Conservation (phyloP, 257 asterid genomes). For the Fraxinus cuspidata region DNA sequence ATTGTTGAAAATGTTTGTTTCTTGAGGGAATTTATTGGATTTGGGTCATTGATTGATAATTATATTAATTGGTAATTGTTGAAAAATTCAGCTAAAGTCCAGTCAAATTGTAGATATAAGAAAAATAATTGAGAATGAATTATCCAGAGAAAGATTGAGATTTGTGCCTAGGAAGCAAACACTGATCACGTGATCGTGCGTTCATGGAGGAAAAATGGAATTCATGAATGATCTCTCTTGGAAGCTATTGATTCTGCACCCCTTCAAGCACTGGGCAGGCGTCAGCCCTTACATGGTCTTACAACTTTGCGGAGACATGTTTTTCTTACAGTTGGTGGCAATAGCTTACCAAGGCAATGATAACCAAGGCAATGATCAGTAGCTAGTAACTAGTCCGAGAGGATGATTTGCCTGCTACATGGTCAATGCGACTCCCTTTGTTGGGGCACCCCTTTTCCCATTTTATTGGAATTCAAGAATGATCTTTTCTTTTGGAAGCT, state of each 20-base stretch:
- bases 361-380: too few relatives aligned
- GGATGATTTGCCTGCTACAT: too few relatives aligned
- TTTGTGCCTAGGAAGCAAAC: neutral
- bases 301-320: too few relatives aligned
- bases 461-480: too few relatives aligned
- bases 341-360: too few relatives aligned
- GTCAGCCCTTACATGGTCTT: too few relatives aligned
- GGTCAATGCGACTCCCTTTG: too few relatives aligned
- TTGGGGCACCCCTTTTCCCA: too few relatives aligned
- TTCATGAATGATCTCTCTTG: neutral
- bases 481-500: neutral
- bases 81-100: neutral
- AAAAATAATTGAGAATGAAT: neutral
- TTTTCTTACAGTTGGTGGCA: too few relatives aligned
- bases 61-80: neutral
- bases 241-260: too few relatives aligned
- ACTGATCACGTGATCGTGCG: neutral
- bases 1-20: neutral
- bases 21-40: neutral
- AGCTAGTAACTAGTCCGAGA: too few relatives aligned
- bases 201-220: neutral
- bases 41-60: neutral
- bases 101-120: neutral
- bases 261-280: too few relatives aligned
- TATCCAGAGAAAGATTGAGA: neutral